Evolutionary conservation across 169 alveolate species (phyloP).

Genomic region (Babesia bigemina): DNA sequence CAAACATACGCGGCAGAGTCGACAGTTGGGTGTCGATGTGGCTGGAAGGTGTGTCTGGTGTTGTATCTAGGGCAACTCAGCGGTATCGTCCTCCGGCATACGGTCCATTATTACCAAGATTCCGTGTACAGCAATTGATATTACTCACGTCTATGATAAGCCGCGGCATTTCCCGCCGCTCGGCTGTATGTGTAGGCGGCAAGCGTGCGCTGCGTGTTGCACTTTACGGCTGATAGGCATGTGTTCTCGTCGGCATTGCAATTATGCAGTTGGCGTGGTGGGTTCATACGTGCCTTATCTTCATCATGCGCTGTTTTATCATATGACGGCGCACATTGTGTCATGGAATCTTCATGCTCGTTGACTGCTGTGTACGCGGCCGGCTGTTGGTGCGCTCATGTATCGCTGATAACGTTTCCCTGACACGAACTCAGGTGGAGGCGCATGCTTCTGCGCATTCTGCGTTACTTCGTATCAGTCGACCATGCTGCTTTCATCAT

Average conservation of each 20-base stretch:
- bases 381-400: not conserved
- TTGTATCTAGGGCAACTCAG: too few relatives aligned
- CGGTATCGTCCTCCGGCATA: too few relatives aligned
- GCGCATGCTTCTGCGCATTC: slow-evolving; percentile 24
- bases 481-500: slow-evolving; percentile 84
- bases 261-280: slow-evolving; percentile 2
- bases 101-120: too few relatives aligned
- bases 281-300: not conserved
- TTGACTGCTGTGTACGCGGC: not conserved
- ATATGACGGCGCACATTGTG: not conserved
- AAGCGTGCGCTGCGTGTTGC: not conserved
- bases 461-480: slow-evolving; percentile 37
- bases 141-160: too few relatives aligned
- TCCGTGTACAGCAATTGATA: too few relatives aligned
- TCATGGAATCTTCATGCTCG: not conserved
- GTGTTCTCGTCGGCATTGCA: not conserved
- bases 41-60: too few relatives aligned
- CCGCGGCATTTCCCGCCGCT: not conserved
- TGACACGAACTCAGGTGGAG: slow-evolving; percentile 16
- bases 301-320: not conserved
- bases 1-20: too few relatives aligned
- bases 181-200: not conserved
- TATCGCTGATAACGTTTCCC: not conserved
- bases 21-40: too few relatives aligned
- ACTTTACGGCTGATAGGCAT: not conserved